These are phyloP conservation scores for Starmerella cellae DNA, from an alignment of 805 yeast species.

Conservation along the genomic window DNA sequence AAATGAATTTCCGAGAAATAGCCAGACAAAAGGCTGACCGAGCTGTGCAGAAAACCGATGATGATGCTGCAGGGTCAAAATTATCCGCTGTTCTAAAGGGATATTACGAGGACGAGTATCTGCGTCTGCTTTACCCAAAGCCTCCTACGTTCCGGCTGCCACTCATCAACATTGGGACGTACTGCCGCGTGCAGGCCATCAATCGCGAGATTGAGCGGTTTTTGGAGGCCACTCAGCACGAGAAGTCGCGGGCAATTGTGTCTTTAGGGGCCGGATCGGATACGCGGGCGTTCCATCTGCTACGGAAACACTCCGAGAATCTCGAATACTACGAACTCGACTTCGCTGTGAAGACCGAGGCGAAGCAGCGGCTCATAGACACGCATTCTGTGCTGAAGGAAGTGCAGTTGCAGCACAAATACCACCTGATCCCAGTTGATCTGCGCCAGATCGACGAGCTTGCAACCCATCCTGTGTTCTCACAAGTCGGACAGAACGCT, in stretches of 20 bases:
- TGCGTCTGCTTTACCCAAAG: slow-evolving; percentile 16
- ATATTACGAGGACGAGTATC: slow-evolving; percentile 35
- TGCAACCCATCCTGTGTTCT: background rate
- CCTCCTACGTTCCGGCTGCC: slow-evolving; percentile 35
- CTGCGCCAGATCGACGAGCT: slow-evolving; percentile 32
- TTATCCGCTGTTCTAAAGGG: slow-evolving; percentile 33
- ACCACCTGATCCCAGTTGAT: slow-evolving; percentile 45
- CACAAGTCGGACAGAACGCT: background rate
- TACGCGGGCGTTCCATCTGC: slow-evolving; percentile 45
- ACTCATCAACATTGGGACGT: slow-evolving; percentile 50
- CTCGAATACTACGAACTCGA: slow-evolving; percentile 49
- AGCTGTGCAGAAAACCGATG: slow-evolving; percentile 42
- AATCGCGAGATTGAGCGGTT: slow-evolving; percentile 33
- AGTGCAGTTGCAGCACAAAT: slow-evolving; percentile 23
- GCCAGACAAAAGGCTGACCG: slow-evolving; percentile 19
- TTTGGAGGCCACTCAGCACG: slow-evolving; percentile 20
- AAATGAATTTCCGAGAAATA: background rate
- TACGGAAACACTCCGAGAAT: slow-evolving; percentile 25
- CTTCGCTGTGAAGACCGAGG: slow-evolving; percentile 40
- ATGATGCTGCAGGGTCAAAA: slow-evolving; percentile 47
- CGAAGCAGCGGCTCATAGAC: slow-evolving; percentile 40
- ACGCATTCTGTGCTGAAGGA: slow-evolving; percentile 24
- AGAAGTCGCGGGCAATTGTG: slow-evolving; percentile 34
- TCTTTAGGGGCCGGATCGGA: slow-evolving; percentile 78
- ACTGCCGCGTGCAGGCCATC: slow-evolving; percentile 36